Evolutionary conservation across 306 rosid genomes (phyloP).

Genomic region (Lablab purpureus): DNA sequence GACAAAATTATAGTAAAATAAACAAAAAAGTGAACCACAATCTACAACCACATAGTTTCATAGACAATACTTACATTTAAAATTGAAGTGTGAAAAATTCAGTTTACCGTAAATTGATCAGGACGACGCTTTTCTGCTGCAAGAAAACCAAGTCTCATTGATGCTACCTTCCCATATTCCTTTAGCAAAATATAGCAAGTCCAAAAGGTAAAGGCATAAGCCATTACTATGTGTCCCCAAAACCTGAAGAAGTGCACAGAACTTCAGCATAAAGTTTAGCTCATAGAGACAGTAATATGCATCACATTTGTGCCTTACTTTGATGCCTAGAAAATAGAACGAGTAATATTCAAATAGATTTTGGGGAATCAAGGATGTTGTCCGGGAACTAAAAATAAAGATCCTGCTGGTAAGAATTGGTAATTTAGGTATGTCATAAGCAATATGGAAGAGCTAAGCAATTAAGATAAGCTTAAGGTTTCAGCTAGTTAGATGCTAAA

Average conservation of each 20-base stretch:
- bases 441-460: not conserved
- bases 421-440: not conserved
- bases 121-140: slow-evolving; percentile 76
- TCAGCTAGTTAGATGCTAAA: slow-evolving; percentile 3
- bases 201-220: slow-evolving; percentile 83
- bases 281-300: not conserved
- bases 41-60: not conserved
- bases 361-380: not conserved
- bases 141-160: slow-evolving; percentile 75
- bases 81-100: slow-evolving; percentile 12
- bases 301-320: not conserved
- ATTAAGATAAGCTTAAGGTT: slow-evolving; percentile 12
- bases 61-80: slow-evolving; percentile 14
- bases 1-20: not conserved
- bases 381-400: not conserved
- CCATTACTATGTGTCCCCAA: slow-evolving; percentile 78
- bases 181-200: slow-evolving; percentile 69
- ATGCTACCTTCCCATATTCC: slow-evolving; percentile 73
- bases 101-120: slow-evolving; percentile 77
- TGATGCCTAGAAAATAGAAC: not conserved
- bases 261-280: slow-evolving; percentile 8
- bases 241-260: slow-evolving; percentile 58
- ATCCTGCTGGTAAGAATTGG: not conserved
- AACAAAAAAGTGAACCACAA: not conserved
- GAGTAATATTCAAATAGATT: not conserved